Base-by-base conservation (phyloP, 352 stramenopile genomes). In the Pythium folliculosum region DNA sequence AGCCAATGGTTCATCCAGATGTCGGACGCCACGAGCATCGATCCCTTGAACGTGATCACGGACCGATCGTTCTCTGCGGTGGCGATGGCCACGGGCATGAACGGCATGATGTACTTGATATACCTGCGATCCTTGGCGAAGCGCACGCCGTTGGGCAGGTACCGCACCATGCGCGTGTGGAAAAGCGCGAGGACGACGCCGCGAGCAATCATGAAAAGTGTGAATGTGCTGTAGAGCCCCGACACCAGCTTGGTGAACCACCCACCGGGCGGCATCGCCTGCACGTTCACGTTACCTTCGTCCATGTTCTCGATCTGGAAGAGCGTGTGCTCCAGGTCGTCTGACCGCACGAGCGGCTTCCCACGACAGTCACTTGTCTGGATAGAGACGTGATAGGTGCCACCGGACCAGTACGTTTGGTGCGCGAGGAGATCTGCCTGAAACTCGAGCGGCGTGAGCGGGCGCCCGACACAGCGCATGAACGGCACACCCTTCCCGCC, bases 1-100 rank as follows among this genome's bases (percentile, higher is more conserved):
- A 89, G 66, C 82, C 82, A 90, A 52, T 90, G 80, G 60, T 88
- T 90, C 59, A 89, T 84, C 82, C 82, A 89, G 2, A 86, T 62
- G 25, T 88, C 78, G 1, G 81, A 88, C 0, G 76, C 82, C 67
- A 87, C 81, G 23, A 90, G 62, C 14, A 80, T 27, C 45, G 67
- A 73, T 27, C 77, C 81, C 27, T 86, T 84, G 68, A 88, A 88
- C 1, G 69, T 71, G 35, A 90, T 81, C 12, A 87, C 73, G 0
- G 63, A 21, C 9, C 69, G 77, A 16, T 75, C 71, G 23, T 86
- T 63, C 7, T 82, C 76, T 2, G 79, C 51, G 32, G 75, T 72
- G 27, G 65, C 70, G 12, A 73, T 76, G 3, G 71, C 71, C 5
- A 79, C 40, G 3, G 70, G 59, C 79, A 86, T 87, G 59, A 78